Evolutionary conservation across 345 rosid species (phyloP).

Genomic region (Turnera subulata): DNA sequence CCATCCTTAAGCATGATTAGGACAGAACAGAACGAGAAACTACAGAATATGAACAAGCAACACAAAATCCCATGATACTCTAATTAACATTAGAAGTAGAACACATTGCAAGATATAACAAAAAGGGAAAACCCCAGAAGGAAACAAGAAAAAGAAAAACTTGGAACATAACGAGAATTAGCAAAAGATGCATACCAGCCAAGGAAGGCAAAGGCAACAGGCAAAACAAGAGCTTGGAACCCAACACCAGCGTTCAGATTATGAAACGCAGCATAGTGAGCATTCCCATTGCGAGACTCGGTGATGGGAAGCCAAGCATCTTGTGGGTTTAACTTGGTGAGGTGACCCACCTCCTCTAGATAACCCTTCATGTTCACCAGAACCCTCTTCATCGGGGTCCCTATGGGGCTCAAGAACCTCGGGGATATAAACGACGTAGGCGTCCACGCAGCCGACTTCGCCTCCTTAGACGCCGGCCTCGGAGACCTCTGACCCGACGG

Average conservation of each 20-base stretch:
- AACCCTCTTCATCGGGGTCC: constrained; percentile 98
- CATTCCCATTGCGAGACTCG: constrained; percentile 95
- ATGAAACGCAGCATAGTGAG: constrained; percentile 97
- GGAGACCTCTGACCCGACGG: constrained; percentile 98
- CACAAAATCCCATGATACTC: no score
- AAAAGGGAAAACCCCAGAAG: no score
- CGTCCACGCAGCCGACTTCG: constrained; percentile 84
- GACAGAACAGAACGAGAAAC: no score
- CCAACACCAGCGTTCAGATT: constrained; percentile 95
- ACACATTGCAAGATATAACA: no score
- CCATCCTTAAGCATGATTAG: no score
- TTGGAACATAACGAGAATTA: neutral
- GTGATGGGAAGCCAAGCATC: constrained; percentile 99
- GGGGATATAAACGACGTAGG: constrained; percentile 97
- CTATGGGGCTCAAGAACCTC: constrained; percentile 87
- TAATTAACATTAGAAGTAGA: no score
- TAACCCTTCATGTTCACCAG: constrained; percentile 89
- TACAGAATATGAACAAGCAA: no score
- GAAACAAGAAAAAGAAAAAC: neutral
- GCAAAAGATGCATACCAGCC: constrained; percentile 60
- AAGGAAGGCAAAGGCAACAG: constrained; percentile 92
- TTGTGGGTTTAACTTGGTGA: constrained; percentile 94
- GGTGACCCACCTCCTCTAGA: constrained; percentile 88
- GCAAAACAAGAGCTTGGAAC: constrained; percentile 87
- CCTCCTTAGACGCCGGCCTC: constrained; percentile 57